Base-by-base conservation (phyloP, 2,329 filamentous ascomycete species). In the Blastomyces silverae region DNA sequence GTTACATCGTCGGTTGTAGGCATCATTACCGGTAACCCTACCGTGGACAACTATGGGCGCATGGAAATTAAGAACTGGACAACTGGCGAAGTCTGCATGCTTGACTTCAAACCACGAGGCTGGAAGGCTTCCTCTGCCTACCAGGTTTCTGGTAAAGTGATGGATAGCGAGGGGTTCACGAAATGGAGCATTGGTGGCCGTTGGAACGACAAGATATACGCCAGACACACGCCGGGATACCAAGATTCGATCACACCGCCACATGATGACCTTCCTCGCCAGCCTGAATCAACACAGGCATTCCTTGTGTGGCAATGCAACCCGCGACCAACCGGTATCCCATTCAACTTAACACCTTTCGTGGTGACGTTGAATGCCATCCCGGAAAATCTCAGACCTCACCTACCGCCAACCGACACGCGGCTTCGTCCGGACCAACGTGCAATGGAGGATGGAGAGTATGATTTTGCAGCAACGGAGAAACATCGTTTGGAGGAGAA, bases 11-110 rank as follows among this genome's bases (percentile, higher is more conserved):
- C 92, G 1, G 94, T 99, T n/a, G 88, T 97, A 66, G 94, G 94
- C 65, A 99, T 99, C 76, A 97, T 99, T 72, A 97, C 93, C 0
- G 94, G 94, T 59, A 96, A 91, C 71, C 94, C 94, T 0, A 90
- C 90, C 0, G 90, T 99, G n/a, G 94, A 99, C 79, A 97, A 99
- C 77, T 97, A 97, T 75, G 94, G 94, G 0, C 83, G 88, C 0
- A 97, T 99, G 91, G 92, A 97, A 75, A 88, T 99, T 76, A 96
- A 92, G 81, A 99, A 99, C 79, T 93, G 90, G 88, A 96, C 88
- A 0, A 99, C 93, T 0, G 93, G 94, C 63, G 94, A 97, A 76
- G 84, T 89, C n/a, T 93, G 90, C 69, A 80, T 88, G 4, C 80
- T 99, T 1, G 92, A 97, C 69, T 99, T 99, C 82, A 97, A 97